These are phyloP conservation scores for Trypanosoma lewisi DNA, from an alignment of 208 protist species.

Conservation along the genomic window DNA sequence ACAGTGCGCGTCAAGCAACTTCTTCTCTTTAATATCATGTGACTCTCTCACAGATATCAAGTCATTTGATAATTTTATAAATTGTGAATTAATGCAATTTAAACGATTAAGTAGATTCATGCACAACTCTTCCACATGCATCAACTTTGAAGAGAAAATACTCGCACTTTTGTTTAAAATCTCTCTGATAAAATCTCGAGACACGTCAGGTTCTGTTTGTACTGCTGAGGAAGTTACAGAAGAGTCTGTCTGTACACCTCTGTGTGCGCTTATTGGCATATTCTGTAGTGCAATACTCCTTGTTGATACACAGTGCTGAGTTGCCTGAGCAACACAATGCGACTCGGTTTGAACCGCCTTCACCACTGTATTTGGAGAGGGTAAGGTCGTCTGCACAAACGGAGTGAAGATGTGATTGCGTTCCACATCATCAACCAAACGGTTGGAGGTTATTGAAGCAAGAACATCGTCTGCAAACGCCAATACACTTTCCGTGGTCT, in stretches of 20 bases:
- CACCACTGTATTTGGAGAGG: neutral
- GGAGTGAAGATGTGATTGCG: neutral
- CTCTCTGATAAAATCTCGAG: constrained; percentile 8
- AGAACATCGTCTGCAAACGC: constrained; percentile 27
- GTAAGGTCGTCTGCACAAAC: neutral
- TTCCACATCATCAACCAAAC: neutral
- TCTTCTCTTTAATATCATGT: constrained; percentile 3
- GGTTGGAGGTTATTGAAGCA: constrained; percentile 8
- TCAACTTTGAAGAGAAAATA: neutral
- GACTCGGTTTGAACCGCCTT: constrained; percentile 20
- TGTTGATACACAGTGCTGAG: constrained; percentile 1
- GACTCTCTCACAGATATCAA: constrained; percentile 4
- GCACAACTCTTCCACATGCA: constrained; percentile 4
- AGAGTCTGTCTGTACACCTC: constrained; percentile 5
- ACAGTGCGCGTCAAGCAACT: neutral
- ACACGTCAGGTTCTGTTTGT: constrained; percentile 17
- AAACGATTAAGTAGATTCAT: constrained; percentile 5
- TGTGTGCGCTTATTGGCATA: neutral
- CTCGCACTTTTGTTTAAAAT: constrained; percentile 1
- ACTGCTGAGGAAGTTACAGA: constrained; percentile 4
- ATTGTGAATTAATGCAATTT: constrained; percentile 1
- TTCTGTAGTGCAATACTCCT: constrained; percentile 6
- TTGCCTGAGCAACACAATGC: neutral
- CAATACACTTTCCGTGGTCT: constrained; percentile 20
- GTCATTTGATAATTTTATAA: neutral